Conservation (phyloP, 2,329 filamentous ascomycete species). For the Teratosphaeria gauchensis region DNA sequence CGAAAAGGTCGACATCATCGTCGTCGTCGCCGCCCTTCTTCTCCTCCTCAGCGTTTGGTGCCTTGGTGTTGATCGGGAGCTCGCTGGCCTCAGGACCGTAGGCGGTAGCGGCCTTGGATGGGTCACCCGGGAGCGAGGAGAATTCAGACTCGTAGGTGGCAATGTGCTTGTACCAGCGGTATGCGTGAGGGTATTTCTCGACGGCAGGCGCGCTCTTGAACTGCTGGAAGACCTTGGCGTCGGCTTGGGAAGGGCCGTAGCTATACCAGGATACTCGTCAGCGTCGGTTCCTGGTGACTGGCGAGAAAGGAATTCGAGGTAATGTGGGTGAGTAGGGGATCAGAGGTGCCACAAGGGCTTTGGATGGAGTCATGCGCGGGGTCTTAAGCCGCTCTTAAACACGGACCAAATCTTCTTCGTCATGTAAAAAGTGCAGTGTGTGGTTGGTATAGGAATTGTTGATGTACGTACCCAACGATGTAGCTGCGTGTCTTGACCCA, state of each 20-base stretch:
- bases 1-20: conserved; percentile 88
- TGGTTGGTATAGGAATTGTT: conserved; percentile 8
- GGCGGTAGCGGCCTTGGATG: conserved; percentile 75
- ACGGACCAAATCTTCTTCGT: conserved; percentile 89
- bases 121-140: conserved; percentile 78
- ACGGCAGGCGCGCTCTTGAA: conserved; percentile 65
- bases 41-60: conserved; percentile 49
- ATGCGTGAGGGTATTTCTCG: conserved; percentile 84
- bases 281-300: conserved; percentile 9
- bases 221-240: conserved; percentile 92
- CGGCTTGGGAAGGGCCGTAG: conserved; percentile 75
- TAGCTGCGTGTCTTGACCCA: conserved; percentile 70
- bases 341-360: conserved; percentile 72
- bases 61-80: conserved; percentile 77
- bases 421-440: conserved; percentile 38
- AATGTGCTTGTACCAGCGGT: conserved; percentile 99
- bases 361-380: conserved; percentile 72
- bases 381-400: conserved; percentile 94
- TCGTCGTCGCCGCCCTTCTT: conserved; percentile 53
- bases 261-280: conserved; percentile 27
- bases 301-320: not conserved
- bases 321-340: conserved; percentile 28
- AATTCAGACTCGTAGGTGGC: conserved; percentile 89
- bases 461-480: conserved; percentile 63
- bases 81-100: conserved; percentile 80